Conservation (phyloP, 441 rosid genomes). For the Erysimum cheiri region DNA sequence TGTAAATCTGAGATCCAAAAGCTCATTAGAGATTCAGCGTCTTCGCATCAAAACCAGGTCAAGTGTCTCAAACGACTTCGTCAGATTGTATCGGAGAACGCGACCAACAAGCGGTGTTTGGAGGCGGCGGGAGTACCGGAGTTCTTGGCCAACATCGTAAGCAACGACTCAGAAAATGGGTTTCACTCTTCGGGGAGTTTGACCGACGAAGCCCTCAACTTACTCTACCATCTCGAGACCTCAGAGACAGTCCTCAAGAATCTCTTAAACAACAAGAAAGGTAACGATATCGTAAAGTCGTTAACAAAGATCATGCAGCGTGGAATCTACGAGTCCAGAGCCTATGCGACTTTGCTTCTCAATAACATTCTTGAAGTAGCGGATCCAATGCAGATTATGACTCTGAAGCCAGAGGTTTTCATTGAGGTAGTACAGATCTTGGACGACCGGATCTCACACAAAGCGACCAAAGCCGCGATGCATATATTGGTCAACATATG, state of each 20-base stretch:
- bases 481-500: conserved; percentile 53
- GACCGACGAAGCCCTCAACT: conserved; percentile 62
- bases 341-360: conserved; percentile 63
- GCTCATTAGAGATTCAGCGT: conserved; percentile 58
- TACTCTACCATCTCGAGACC: conserved; percentile 61
- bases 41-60: conserved; percentile 53
- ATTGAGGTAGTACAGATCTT: conserved; percentile 58
- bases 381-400: conserved; percentile 59
- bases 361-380: conserved; percentile 67
- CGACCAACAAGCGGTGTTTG: conserved; percentile 61
- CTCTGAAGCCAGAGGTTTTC: conserved; percentile 50
- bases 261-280: conserved; percentile 52
- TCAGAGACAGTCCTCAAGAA: conserved; percentile 64
- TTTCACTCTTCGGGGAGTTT: conserved; percentile 37
- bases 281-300: conserved; percentile 52
- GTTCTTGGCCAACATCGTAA: conserved; percentile 60
- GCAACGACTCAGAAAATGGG: conserved; percentile 21
- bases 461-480: conserved; percentile 69
- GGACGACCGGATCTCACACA: conserved; percentile 59
- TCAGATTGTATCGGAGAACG: conserved; percentile 58
- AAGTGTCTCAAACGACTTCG: conserved; percentile 58
- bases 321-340: conserved; percentile 76
- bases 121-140: conserved; percentile 78
- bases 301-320: conserved; percentile 57
- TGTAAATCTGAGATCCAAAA: conserved; percentile 60